phyloP scores from a whole-genome alignment of 2,329 filamentous ascomycete genomes.

The Dryadomyces quercivorus region DNA sequence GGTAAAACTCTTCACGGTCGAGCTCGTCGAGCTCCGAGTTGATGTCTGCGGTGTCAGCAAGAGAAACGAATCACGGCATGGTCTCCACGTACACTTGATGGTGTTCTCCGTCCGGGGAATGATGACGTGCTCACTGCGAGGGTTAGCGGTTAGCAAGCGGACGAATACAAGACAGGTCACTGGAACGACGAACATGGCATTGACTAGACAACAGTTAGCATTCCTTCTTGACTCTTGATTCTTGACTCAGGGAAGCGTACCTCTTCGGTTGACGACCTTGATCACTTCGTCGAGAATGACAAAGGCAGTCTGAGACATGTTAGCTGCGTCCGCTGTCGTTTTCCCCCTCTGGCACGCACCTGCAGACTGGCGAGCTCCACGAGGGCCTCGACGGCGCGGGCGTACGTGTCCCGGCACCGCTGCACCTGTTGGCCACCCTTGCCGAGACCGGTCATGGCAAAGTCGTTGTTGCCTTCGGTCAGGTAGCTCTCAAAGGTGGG shows the following conservation, averaged over 20 bases:
- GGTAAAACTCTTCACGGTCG: conserved; percentile 95
- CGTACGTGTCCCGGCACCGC: conserved; percentile 89
- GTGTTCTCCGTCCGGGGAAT: conserved; percentile 97
- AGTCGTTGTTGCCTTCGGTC: conserved; percentile 85
- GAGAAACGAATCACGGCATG: not conserved
- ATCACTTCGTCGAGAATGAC: conserved; percentile 98
- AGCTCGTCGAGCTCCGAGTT: conserved; percentile 97
- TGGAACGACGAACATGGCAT: conserved; percentile 61
- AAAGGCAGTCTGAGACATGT: conserved; percentile 63
- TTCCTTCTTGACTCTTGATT: too few relatives aligned
- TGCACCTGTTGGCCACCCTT: conserved; percentile 97
- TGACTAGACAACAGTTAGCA: conserved; percentile 45
- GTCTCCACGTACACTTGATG: conserved; percentile 65
- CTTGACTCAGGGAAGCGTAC: conserved; percentile 29
- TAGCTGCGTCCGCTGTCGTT: not conserved
- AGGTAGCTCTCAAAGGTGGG: conserved; percentile 88
- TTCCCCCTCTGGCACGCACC: conserved; percentile 22
- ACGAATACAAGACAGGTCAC: not conserved
- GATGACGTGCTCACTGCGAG: conserved; percentile 70
- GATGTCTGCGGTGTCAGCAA: conserved; percentile 48
- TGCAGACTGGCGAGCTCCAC: conserved; percentile 92
- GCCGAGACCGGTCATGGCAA: conserved; percentile 86
- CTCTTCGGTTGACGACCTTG: conserved; percentile 95
- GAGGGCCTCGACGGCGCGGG: conserved; percentile 85
- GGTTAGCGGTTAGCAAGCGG: conserved; percentile 4